These are phyloP conservation scores for Amanita exitialis DNA, from an alignment of 768 basidiomycete species.

Conservation along the genomic window DNA sequence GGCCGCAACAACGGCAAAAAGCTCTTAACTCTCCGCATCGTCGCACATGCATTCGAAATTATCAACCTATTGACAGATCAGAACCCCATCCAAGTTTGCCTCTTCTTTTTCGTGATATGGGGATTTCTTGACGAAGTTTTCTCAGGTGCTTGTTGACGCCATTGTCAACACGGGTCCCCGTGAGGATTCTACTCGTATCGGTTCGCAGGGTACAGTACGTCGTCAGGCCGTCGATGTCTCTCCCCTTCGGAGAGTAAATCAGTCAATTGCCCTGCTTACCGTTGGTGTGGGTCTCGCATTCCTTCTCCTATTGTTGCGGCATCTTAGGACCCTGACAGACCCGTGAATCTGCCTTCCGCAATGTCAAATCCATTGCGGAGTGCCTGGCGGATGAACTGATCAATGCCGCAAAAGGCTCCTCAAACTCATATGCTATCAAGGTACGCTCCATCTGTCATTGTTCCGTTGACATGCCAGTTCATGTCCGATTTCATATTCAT, in stretches of 20 bases:
- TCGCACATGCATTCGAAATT: slow-evolving; percentile 98
- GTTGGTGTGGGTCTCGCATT: slow-evolving; percentile 62
- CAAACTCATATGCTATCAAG: slow-evolving; percentile 99
- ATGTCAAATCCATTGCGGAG: slow-evolving; percentile 98
- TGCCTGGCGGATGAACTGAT: slow-evolving; percentile 99
- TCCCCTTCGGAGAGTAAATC: slow-evolving; percentile 95
- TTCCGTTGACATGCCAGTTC: neutral
- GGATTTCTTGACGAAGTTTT: slow-evolving; percentile 2
- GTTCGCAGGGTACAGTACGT: slow-evolving; percentile 98
- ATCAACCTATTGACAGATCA: slow-evolving; percentile 99
- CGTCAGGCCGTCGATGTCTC: slow-evolving; percentile 99
- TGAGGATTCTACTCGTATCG: slow-evolving; percentile 99
- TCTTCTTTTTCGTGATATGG: no score
- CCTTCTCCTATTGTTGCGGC: neutral
- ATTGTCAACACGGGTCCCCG: slow-evolving; percentile 99
- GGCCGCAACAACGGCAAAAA: slow-evolving; percentile 99
- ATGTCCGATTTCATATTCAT: slow-evolving; percentile 2
- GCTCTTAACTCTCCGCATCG: slow-evolving; percentile 96
- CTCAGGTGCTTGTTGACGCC: slow-evolving; percentile 88
- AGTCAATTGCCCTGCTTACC: slow-evolving; percentile 91
- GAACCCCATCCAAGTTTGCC: slow-evolving; percentile 92
- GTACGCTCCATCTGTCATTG: slow-evolving; percentile 25
- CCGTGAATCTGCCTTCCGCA: slow-evolving; percentile 99
- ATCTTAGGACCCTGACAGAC: slow-evolving; percentile 41
- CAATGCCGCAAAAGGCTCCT: slow-evolving; percentile 99